These are phyloP conservation scores for Metarhizium brunneum DNA, from an alignment of 2,329 filamentous ascomycete genomes.

Conservation along the genomic window DNA sequence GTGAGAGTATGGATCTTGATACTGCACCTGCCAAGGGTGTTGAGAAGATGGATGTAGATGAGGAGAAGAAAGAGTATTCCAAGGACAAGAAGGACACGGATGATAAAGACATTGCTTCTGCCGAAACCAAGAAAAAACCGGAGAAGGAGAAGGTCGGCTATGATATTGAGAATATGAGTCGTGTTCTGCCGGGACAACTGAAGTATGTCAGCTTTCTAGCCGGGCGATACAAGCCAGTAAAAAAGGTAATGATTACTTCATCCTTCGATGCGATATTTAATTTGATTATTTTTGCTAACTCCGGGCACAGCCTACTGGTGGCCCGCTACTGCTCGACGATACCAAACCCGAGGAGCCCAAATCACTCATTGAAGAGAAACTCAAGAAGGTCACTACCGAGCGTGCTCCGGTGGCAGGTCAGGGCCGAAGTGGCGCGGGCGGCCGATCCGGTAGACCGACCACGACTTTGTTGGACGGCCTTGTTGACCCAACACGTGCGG, in stretches of 20 bases:
- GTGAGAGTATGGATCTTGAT: slow-evolving; percentile 95
- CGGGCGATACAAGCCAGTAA: slow-evolving; percentile 85
- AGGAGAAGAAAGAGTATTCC: slow-evolving; percentile 46
- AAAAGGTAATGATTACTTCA: slow-evolving; percentile 52
- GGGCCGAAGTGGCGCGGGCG: slow-evolving; percentile 15
- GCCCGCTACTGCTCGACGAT: slow-evolving; percentile 84
- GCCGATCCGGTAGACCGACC: slow-evolving; percentile 22
- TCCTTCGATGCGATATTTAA: neutral
- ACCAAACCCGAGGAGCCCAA: slow-evolving; percentile 71
- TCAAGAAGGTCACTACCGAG: slow-evolving; percentile 67
- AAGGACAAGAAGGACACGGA: slow-evolving; percentile 56
- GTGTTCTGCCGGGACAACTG: slow-evolving; percentile 83
- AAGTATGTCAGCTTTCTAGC: slow-evolving; percentile 92
- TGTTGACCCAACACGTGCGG: slow-evolving; percentile 21
- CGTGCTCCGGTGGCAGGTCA: slow-evolving; percentile 49
- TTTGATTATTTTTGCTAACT: slow-evolving; percentile 13
- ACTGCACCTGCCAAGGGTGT: slow-evolving; percentile 51
- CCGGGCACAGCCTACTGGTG: slow-evolving; percentile 67
- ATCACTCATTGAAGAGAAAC: slow-evolving; percentile 78
- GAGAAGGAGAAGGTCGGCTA: slow-evolving; percentile 97
- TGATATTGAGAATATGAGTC: slow-evolving; percentile 93
- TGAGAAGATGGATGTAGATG: slow-evolving; percentile 86
- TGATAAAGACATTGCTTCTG: slow-evolving; percentile 45
- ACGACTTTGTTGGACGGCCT: slow-evolving; percentile 27
- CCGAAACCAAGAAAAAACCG: slow-evolving; percentile 71